A percentile compares a stretch with the other conserved stretches of the same genome.
These are phyloP conservation scores for Ogataea populi-albae DNA, from an alignment of 805 yeast genomes.

Conservation along the genomic window DNA sequence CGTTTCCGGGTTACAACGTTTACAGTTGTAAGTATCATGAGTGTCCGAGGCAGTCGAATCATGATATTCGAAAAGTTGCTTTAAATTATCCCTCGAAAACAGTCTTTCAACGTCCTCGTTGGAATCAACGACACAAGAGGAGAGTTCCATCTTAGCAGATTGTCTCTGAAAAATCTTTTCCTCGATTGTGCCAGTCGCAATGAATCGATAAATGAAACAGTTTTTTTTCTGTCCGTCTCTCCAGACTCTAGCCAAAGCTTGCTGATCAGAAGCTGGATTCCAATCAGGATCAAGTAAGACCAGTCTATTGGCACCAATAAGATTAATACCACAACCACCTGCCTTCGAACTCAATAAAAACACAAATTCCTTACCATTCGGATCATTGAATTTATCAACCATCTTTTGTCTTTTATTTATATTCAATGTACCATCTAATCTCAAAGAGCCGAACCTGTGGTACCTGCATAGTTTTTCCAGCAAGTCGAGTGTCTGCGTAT, in stretches of 20 bases:
- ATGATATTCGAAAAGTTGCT: conserved; percentile 70
- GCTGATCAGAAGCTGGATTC: conserved; percentile 99
- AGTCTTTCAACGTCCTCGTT: conserved; percentile 92
- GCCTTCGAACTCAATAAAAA: conserved; percentile 92
- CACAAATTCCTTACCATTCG: conserved; percentile 82
- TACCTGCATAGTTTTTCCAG: conserved; percentile 82
- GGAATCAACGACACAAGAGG: conserved; percentile 96
- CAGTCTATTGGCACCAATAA: conserved; percentile 93
- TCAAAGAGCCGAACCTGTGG: conserved; percentile 68
- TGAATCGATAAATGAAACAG: conserved; percentile 91
- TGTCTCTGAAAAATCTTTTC: conserved; percentile 96
- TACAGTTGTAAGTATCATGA: conserved; percentile 87
- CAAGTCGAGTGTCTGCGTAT: conserved; percentile 89
- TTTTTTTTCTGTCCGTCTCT: conserved; percentile 98
- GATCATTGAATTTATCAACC: conserved; percentile 89
- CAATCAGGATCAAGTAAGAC: conserved; percentile 89
- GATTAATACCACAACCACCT: conserved; percentile 97
- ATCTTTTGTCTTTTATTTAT: conserved; percentile 90
- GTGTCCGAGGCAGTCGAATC: conserved; percentile 77
- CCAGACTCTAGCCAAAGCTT: conserved; percentile 97
- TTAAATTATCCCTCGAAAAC: conserved; percentile 78
- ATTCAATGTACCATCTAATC: conserved; percentile 91
- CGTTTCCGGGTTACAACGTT: conserved; percentile 55
- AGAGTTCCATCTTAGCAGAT: conserved; percentile 85
- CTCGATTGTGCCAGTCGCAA: conserved; percentile 92